Conservation (phyloP, 345 rosid genomes). For the Eucalyptus cloeziana region DNA sequence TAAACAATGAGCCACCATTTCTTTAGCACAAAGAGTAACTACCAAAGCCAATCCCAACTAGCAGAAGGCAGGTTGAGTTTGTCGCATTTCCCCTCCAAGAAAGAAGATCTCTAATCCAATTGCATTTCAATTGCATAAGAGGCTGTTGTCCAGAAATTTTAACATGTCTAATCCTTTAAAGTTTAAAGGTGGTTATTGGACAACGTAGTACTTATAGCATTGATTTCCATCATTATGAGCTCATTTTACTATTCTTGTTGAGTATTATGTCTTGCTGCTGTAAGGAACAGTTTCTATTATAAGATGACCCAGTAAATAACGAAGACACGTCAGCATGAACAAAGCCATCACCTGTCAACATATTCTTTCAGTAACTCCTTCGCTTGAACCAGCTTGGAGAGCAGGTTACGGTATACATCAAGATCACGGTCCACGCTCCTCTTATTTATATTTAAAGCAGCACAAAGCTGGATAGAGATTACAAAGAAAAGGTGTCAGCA, state of each 20-base stretch:
- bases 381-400: conserved; percentile 94
- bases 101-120: background rate
- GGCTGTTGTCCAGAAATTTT: background rate
- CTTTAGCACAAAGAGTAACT: background rate
- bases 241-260: background rate
- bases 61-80: background rate
- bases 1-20: background rate
- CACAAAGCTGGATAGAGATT: conserved; percentile 50
- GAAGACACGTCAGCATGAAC: background rate
- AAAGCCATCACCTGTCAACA: conserved; percentile 53
- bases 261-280: background rate
- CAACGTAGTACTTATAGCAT: background rate
- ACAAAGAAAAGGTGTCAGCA: background rate
- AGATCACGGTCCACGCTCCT: conserved; percentile 95
- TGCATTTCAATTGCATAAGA: background rate
- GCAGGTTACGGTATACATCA: conserved; percentile 90
- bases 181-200: background rate
- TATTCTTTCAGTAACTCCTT: conserved; percentile 93
- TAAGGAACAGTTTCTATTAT: background rate
- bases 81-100: background rate
- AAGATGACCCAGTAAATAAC: background rate
- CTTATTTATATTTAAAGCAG: conserved; percentile 73
- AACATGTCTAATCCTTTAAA: background rate
- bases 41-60: background rate
- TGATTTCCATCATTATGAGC: background rate